These are phyloP conservation scores for Hypoxylon sp. DNA, from an alignment of 2,329 filamentous ascomycete species.

Conservation along the genomic window DNA sequence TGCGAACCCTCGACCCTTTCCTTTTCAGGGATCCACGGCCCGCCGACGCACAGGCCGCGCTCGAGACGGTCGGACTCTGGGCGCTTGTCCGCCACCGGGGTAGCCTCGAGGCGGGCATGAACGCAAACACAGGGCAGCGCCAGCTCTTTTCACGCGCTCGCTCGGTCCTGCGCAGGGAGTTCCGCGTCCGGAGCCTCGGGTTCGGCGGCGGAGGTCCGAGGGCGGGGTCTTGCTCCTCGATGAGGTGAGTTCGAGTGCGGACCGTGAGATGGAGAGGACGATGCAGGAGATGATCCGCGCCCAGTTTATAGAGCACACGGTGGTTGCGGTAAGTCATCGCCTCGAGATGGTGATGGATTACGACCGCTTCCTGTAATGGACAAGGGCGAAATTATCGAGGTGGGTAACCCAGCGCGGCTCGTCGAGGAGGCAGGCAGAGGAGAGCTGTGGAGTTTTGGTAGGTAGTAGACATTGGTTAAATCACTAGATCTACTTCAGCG, in stretches of 20 bases:
- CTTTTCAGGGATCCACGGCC: conserved; percentile 38
- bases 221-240: conserved; percentile 50
- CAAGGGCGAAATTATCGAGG: conserved; percentile 58
- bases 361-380: conserved; percentile 63
- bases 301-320: conserved; percentile 58
- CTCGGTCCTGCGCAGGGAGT: conserved; percentile 45
- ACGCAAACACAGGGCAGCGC: conserved; percentile 60
- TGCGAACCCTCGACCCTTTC: conserved; percentile 49
- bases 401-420: conserved; percentile 45
- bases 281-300: conserved; percentile 45
- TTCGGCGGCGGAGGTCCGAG: conserved; percentile 39
- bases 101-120: conserved; percentile 51
- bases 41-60: conserved; percentile 42
- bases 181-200: conserved; percentile 42
- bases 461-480: conserved; percentile 27
- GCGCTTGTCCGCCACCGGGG: conserved; percentile 42
- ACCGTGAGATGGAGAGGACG: conserved; percentile 45
- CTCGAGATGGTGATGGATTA: conserved; percentile 60
- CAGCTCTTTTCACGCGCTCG: conserved; percentile 48
- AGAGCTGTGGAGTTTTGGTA: conserved; percentile 38
- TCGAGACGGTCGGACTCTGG: conserved; percentile 44
- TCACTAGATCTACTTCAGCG: too few relatives aligned
- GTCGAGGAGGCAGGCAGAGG: conserved; percentile 33
- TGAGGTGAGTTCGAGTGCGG: conserved; percentile 51
- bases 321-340: conserved; percentile 54